These are phyloP conservation scores for Sclerotinia subarctica DNA, from an alignment of 2,329 filamentous ascomycete species.

Conservation along the genomic window DNA sequence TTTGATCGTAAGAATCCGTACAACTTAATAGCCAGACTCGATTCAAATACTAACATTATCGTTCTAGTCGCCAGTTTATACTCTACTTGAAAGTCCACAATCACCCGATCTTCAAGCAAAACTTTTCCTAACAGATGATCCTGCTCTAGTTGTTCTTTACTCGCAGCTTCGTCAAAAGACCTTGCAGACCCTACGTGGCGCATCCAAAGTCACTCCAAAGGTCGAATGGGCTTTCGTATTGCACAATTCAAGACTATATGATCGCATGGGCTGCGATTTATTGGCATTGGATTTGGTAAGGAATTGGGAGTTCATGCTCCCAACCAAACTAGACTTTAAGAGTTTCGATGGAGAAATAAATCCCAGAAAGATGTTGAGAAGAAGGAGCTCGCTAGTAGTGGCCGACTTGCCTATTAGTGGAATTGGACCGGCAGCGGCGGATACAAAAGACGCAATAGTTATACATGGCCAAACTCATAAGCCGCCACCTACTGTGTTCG, in stretches of 20 bases:
- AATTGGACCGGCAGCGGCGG: constrained; percentile 37
- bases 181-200: constrained; percentile 79
- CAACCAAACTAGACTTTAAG: constrained; percentile 44
- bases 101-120: constrained; percentile 70
- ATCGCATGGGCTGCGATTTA: constrained; percentile 89
- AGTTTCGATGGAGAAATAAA: constrained; percentile 39
- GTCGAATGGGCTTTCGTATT: constrained; percentile 88
- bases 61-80: constrained; percentile 69
- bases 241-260: constrained; percentile 79
- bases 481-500: constrained; percentile 71
- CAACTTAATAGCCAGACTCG: background rate
- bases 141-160: constrained; percentile 83
- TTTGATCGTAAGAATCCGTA: constrained; percentile 61
- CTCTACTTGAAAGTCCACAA: constrained; percentile 65
- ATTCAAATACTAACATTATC: constrained; percentile 17
- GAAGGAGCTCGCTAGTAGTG: constrained; percentile 75
- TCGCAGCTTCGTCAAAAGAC: constrained; percentile 78
- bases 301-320: constrained; percentile 77
- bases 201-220: constrained; percentile 71
- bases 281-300: constrained; percentile 77
- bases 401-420: constrained; percentile 61
- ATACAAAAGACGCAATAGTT: constrained; percentile 37
- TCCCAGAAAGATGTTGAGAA: constrained; percentile 59
- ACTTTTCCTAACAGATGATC: constrained; percentile 85
- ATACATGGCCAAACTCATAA: constrained; percentile 40